Percentiles rank a stretch among this genome's conserved stretches.
These are phyloP conservation scores for Xerocomellus intermedius DNA, from an alignment of 768 basidiomycete species.

Conservation along the genomic window DNA sequence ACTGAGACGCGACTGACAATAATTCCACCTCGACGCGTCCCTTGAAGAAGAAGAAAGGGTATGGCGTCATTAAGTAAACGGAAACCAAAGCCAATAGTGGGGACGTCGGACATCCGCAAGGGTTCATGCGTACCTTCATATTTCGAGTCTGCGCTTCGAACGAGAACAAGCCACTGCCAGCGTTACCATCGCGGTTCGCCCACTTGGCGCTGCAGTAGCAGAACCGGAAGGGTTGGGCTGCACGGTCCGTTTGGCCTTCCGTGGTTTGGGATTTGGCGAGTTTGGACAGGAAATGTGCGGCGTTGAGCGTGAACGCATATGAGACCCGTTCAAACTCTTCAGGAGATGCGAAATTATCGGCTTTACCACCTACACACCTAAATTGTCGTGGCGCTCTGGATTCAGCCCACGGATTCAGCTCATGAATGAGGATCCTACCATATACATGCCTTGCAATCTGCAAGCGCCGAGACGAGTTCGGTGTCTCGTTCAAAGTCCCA, in stretches of 20 bases:
- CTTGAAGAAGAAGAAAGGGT: conserved; percentile 1
- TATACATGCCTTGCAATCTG: conserved; percentile 25
- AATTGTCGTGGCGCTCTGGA: not conserved
- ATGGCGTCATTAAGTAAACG: not conserved
- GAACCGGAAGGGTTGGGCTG: conserved; percentile 20
- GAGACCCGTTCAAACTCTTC: conserved; percentile 28
- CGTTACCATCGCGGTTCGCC: conserved; percentile 17
- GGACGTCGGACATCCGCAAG: not conserved
- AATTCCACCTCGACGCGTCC: conserved; percentile 23
- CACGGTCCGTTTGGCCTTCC: not conserved
- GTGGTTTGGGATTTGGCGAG: conserved; percentile 9
- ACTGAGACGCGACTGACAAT: conserved; percentile 14
- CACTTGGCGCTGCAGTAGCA: conserved; percentile 29
- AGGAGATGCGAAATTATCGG: conserved; percentile 19
- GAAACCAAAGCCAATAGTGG: not conserved
- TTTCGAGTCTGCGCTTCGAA: conserved; percentile 20
- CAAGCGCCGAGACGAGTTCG: conserved; percentile 21
- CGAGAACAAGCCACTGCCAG: conserved; percentile 11
- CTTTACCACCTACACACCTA: conserved; percentile 28
- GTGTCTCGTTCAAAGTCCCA: conserved; percentile 30
- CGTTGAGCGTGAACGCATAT: conserved; percentile 25
- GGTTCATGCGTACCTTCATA: conserved; percentile 21
- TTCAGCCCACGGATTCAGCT: not conserved
- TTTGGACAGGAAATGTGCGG: conserved; percentile 21
- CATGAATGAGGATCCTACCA: conserved; percentile 11